These are phyloP conservation scores for Diaporthe citri DNA, from an alignment of 2,329 filamentous ascomycete species.

Conservation along the genomic window DNA sequence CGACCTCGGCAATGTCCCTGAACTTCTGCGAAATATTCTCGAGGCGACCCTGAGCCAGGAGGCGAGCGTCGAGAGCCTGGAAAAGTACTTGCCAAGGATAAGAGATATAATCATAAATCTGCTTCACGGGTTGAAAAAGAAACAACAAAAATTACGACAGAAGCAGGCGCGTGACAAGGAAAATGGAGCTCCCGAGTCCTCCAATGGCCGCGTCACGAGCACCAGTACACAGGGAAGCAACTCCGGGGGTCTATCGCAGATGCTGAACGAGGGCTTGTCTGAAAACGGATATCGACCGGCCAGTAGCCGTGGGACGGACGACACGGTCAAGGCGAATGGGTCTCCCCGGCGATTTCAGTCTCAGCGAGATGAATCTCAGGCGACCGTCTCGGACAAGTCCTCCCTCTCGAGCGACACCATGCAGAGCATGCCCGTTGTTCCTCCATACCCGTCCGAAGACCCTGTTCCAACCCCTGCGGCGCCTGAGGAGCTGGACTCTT, in stretches of 20 bases:
- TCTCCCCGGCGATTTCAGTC: constrained; percentile 64
- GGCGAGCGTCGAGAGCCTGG: constrained; percentile 91
- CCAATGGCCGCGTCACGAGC: constrained; percentile 65
- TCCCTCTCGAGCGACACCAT: constrained; percentile 80
- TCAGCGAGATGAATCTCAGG: constrained; percentile 65
- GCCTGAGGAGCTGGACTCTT: constrained; percentile 67
- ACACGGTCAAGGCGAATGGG: constrained; percentile 47
- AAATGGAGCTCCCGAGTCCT: constrained; percentile 47
- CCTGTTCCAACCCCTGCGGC: constrained; percentile 56
- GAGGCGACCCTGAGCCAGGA: constrained; percentile 98
- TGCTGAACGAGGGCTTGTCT: constrained; percentile 72
- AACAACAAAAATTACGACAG: constrained; percentile 87
- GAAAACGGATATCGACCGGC: constrained; percentile 61
- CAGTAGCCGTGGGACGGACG: constrained; percentile 50
- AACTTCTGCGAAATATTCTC: constrained; percentile 88
- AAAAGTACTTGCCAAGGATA: constrained; percentile 93
- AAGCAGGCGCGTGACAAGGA: constrained; percentile 70
- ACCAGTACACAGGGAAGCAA: constrained; percentile 70
- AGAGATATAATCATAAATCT: constrained; percentile 99
- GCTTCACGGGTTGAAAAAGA: constrained; percentile 94
- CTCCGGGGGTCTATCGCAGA: constrained; percentile 65
- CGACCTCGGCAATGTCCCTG: constrained; percentile 95
- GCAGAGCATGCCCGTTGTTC: constrained; percentile 81
- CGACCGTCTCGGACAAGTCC: constrained; percentile 71
- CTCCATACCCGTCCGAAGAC: constrained; percentile 77